Conservation (phyloP, 768 basidiomycete species). For the Russula griseocarnosa region DNA sequence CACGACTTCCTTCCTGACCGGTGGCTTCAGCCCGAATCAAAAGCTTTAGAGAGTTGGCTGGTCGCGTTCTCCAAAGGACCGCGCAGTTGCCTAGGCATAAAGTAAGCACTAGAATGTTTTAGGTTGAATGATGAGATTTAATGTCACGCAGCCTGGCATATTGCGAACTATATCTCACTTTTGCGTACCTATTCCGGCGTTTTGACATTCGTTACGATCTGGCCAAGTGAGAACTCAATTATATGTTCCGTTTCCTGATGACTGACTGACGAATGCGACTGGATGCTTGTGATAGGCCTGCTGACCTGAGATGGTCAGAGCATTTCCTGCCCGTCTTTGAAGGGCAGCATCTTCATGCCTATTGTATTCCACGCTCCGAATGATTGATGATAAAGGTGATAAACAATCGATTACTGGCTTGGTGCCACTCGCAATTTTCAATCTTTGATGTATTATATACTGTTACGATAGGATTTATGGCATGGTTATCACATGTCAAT, state of each 20-base stretch:
- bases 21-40: slow-evolving; percentile 23
- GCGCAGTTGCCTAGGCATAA: slow-evolving; percentile 28
- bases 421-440: too few relatives aligned
- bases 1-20: slow-evolving; percentile 26
- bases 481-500: too few relatives aligned
- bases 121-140: not conserved
- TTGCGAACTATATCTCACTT: slow-evolving; percentile 28
- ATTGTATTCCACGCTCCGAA: slow-evolving; percentile 17
- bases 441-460: too few relatives aligned
- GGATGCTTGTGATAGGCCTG: slow-evolving; percentile 1
- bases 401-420: too few relatives aligned
- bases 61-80: slow-evolving; percentile 29
- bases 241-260: not conserved
- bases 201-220: slow-evolving; percentile 26
- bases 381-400: not conserved
- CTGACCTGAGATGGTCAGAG: slow-evolving; percentile 19
- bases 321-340: slow-evolving; percentile 20
- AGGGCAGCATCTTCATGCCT: slow-evolving; percentile 22
- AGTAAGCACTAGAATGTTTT: slow-evolving; percentile 10
- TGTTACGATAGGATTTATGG: too few relatives aligned
- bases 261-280: not conserved
- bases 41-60: slow-evolving; percentile 22
- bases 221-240: not conserved
- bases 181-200: slow-evolving; percentile 30
- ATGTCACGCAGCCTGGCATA: slow-evolving; percentile 24